Percentiles rank a stretch among this genome's conserved stretches.
Evolutionary conservation across 345 rosid species (phyloP).

Genomic region (Isatis tinctoria): DNA sequence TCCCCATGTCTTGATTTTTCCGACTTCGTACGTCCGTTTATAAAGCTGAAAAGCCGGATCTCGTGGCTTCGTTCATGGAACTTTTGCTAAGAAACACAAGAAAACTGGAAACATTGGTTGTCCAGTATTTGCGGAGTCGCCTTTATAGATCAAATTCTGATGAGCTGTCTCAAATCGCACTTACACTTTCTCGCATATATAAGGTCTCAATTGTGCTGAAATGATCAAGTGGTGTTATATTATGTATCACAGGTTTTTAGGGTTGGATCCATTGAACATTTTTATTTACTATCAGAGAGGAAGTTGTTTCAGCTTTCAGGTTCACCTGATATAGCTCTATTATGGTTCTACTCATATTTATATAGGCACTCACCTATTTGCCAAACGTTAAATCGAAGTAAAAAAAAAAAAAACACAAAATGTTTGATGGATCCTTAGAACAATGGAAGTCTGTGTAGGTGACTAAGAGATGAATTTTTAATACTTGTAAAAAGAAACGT

Average conservation of each 20-base stretch:
- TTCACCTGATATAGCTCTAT: too few species aligned
- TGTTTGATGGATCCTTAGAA: too few species aligned
- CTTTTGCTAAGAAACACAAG: background rate
- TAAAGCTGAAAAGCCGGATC: background rate
- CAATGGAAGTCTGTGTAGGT: too few species aligned
- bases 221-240: background rate
- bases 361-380: too few species aligned
- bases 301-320: too few species aligned
- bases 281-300: too few species aligned
- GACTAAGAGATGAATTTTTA: too few species aligned
- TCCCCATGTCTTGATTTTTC: background rate
- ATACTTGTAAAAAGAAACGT: too few species aligned
- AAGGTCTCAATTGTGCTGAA: background rate
- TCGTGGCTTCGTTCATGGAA: background rate
- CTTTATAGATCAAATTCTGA: background rate
- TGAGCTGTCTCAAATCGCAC: background rate
- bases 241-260: background rate
- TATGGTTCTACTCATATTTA: too few species aligned
- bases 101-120: background rate
- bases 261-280: background rate
- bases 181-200: background rate
- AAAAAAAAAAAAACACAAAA: too few species aligned
- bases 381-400: too few species aligned
- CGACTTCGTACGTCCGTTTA: background rate
- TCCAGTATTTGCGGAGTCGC: background rate